Conservation (phyloP, 73 alveolate species). For the Symbiodinium natans region DNA sequence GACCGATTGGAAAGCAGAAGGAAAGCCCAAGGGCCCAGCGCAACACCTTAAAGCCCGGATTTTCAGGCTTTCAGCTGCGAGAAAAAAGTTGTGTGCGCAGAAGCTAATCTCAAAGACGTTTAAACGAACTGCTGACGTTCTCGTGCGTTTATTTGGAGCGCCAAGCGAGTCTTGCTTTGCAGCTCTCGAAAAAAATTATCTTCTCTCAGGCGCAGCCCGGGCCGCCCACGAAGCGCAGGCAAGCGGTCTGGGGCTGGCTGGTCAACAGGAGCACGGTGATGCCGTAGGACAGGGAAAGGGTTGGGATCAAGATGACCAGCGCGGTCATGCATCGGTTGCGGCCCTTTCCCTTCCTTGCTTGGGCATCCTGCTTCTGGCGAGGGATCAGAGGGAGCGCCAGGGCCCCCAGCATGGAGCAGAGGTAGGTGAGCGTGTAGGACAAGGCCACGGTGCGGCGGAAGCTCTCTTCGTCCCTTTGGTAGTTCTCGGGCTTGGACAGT, state of each 20-base stretch:
- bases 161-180: too few relatives aligned
- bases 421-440: constrained; percentile 32
- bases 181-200: too few relatives aligned
- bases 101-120: too few relatives aligned
- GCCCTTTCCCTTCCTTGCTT: constrained; percentile 24
- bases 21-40: too few relatives aligned
- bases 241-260: neutral
- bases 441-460: constrained; percentile 42
- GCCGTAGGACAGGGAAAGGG: neutral
- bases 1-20: too few relatives aligned
- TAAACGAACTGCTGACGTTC: too few relatives aligned
- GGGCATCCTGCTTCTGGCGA: constrained; percentile 34
- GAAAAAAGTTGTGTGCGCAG: too few relatives aligned
- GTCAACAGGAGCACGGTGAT: neutral
- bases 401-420: neutral
- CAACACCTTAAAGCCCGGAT: too few relatives aligned
- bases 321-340: neutral
- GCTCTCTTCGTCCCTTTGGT: neutral
- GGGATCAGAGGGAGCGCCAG: constrained; percentile 11
- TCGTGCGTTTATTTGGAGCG: too few relatives aligned
- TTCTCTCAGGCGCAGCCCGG: neutral
- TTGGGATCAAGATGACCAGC: neutral
- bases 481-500: constrained; percentile 31
- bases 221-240: neutral
- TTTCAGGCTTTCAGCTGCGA: too few relatives aligned